Conservation (phyloP, 352 stramenopile species). For the Phytophthora meadii region DNA sequence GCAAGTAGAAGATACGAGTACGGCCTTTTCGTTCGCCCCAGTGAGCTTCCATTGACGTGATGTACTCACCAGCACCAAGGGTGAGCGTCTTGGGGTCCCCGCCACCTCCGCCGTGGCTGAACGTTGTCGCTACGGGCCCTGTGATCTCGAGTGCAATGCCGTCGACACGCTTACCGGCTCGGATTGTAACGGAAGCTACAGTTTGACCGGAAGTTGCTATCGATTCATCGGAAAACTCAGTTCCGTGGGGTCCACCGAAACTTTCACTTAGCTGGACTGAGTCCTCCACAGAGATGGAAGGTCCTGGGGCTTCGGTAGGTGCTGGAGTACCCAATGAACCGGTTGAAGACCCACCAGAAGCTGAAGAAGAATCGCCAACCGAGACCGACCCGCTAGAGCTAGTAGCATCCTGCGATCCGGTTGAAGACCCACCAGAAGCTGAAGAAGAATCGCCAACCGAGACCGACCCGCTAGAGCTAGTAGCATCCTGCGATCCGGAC, state of each 20-base stretch:
- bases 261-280: slow-evolving; percentile 15
- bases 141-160: slow-evolving; percentile 15
- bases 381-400: not conserved
- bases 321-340: not conserved
- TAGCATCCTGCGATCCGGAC: not conserved
- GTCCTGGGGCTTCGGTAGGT: not conserved
- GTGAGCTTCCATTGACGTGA: slow-evolving; percentile 19
- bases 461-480: too few relatives aligned
- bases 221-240: slow-evolving; percentile 9
- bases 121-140: slow-evolving; percentile 1
- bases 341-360: too few relatives aligned
- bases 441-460: too few relatives aligned
- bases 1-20: slow-evolving; percentile 22
- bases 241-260: slow-evolving; percentile 19
- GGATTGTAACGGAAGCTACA: slow-evolving; percentile 22
- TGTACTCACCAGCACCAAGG: slow-evolving; percentile 9
- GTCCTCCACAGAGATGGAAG: slow-evolving; percentile 11
- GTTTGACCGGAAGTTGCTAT: slow-evolving; percentile 17
- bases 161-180: slow-evolving; percentile 14
- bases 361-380: not conserved
- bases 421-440: too few relatives aligned
- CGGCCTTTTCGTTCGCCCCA: slow-evolving; percentile 6
- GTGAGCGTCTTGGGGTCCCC: slow-evolving; percentile 10
- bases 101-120: slow-evolving; percentile 8
- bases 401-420: too few relatives aligned